Conservation (phyloP, 257 asterid species). For the Mitragyna speciosa region DNA sequence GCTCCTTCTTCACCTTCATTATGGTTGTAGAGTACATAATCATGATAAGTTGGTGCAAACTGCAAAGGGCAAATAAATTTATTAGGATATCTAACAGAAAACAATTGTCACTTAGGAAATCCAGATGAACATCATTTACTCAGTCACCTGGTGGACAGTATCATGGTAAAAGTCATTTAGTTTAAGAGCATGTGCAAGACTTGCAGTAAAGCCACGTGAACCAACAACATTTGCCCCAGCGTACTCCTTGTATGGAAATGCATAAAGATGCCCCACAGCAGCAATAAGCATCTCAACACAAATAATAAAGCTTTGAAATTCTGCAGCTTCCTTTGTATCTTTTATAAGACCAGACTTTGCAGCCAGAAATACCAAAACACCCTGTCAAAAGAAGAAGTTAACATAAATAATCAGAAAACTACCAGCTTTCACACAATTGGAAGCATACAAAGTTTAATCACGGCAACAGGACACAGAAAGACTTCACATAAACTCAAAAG, state of each 20-base stretch:
- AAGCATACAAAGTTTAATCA: not conserved
- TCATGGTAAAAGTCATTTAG: constrained; percentile 90
- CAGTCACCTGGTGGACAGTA: constrained; percentile 89
- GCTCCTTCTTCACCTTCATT: constrained; percentile 88
- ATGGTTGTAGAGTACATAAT: constrained; percentile 91
- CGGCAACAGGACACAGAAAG: not conserved
- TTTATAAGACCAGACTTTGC: constrained; percentile 76
- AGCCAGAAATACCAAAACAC: constrained; percentile 93
- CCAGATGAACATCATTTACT: not conserved
- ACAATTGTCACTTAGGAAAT: not conserved
- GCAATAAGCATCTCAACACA: constrained; percentile 99
- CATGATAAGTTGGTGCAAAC: constrained; percentile 98
- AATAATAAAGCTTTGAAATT: constrained; percentile 74
- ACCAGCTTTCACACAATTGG: constrained; percentile 3
- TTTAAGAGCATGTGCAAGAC: constrained; percentile 89
- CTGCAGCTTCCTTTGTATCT: constrained; percentile 88
- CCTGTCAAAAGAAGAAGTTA: constrained; percentile 42
- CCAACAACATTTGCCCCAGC: constrained; percentile 91
- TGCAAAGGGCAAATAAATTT: constrained; percentile 33
- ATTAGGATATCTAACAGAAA: not conserved
- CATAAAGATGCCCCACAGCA: constrained; percentile 84
- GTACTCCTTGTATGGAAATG: constrained; percentile 94
- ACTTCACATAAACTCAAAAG: not conserved
- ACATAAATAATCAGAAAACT: not conserved
- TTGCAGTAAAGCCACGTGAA: constrained; percentile 63